Conservation (phyloP, 148 eudicot species). For the Drosera capensis region DNA sequence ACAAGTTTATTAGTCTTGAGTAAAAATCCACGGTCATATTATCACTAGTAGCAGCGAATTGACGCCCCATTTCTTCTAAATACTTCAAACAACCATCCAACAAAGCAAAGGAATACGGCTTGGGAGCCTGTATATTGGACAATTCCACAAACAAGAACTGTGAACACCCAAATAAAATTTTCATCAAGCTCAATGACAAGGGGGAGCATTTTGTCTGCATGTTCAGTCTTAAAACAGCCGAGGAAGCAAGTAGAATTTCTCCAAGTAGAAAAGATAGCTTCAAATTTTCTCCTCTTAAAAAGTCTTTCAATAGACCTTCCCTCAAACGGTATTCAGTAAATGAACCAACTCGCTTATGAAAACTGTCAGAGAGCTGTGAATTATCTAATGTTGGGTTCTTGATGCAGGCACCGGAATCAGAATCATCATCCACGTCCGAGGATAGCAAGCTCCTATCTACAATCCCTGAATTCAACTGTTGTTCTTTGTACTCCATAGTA, state of each 20-base stretch:
- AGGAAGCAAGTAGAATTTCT: conserved; percentile 54
- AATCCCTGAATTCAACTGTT: conserved; percentile 8
- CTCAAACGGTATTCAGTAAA: conserved; percentile 18
- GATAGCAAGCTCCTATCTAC: conserved; percentile 8
- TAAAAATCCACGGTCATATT: conserved; percentile 25
- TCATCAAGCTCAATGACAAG: conserved; percentile 26
- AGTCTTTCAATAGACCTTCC: conserved; percentile 29
- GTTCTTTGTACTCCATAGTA: conserved; percentile 9
- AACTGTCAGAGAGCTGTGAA: conserved; percentile 7
- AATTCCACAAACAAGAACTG: conserved; percentile 42
- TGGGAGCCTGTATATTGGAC: conserved; percentile 24
- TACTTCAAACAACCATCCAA: conserved; percentile 58
- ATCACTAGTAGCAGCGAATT: conserved; percentile 27
- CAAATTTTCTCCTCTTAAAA: conserved; percentile 46
- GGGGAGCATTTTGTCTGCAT: conserved; percentile 29
- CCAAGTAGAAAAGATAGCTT: conserved; percentile 57
- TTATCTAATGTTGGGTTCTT: conserved; percentile 11
- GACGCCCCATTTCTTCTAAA: conserved; percentile 60
- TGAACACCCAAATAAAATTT: conserved; percentile 38
- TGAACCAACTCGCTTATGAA: conserved; percentile 16
- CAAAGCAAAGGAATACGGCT: conserved; percentile 34
- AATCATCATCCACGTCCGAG: conserved; percentile 9
- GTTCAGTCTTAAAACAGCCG: conserved; percentile 57
- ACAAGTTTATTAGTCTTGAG: conserved; percentile 44
- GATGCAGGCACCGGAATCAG: conserved; percentile 10